Conservation (phyloP, 2,329 filamentous ascomycete species). For the Fusarium sp. region DNA sequence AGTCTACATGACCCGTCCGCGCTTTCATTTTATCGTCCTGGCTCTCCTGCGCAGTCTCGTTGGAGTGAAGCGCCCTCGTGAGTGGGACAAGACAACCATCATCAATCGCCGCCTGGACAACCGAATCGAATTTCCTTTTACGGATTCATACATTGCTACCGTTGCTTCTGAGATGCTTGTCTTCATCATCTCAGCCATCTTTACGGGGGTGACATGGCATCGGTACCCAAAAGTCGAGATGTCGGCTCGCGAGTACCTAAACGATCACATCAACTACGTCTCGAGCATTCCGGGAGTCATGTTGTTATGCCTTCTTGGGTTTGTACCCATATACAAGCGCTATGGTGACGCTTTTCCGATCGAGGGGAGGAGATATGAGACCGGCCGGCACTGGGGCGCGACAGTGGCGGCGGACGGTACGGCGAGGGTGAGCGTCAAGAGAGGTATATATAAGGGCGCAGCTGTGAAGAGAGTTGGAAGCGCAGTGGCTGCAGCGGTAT, state of each 20-base stretch:
- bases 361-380: conserved; percentile 37
- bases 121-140: conserved; percentile 40
- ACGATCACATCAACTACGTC: conserved; percentile 37
- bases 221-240: conserved; percentile 26
- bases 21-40: conserved; percentile 34
- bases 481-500: conserved; percentile 5
- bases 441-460: neutral
- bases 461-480: conserved; percentile 19
- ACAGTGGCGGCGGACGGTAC: conserved; percentile 28
- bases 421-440: conserved; percentile 25
- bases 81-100: conserved; percentile 36
- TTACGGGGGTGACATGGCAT: conserved; percentile 42
- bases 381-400: conserved; percentile 34
- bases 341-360: conserved; percentile 41
- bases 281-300: conserved; percentile 36
- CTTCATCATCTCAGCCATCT: conserved; percentile 35
- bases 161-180: conserved; percentile 33
- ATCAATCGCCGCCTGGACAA: conserved; percentile 29
- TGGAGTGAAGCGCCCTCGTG: conserved; percentile 6
- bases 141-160: conserved; percentile 38
- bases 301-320: conserved; percentile 31
- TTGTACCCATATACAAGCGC: conserved; percentile 36
- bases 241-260: conserved; percentile 16
- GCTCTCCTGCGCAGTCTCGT: conserved; percentile 37
- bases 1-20: conserved; percentile 36